Evolutionary conservation across 2,329 filamentous ascomycete species (phyloP).

Genomic region (Colletotrichum shisoi): DNA sequence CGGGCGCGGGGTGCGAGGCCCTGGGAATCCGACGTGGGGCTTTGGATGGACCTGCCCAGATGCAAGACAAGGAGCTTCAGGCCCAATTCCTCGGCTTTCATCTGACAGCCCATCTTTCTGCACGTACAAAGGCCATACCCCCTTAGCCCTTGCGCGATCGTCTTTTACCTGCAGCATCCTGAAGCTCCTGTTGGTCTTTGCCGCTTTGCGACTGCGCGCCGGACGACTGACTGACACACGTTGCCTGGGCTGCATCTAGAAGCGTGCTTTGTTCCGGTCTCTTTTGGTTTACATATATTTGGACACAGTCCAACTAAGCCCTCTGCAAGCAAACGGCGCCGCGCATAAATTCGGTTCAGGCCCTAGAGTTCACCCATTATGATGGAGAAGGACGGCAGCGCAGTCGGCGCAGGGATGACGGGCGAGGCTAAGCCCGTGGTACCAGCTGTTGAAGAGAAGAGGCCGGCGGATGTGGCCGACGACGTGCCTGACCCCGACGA

Average conservation of each 20-base stretch:
- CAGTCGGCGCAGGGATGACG: conserved; percentile 30
- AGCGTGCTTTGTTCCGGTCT: not conserved
- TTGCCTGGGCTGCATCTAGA: conserved; percentile 16
- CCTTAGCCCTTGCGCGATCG: conserved; percentile 11
- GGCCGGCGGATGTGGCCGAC: conserved; percentile 49
- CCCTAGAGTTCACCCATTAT: not conserved
- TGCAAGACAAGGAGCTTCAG: conserved; percentile 39
- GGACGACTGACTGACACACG: not conserved
- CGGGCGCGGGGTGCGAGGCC: conserved; percentile 30
- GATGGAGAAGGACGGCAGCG: conserved; percentile 35
- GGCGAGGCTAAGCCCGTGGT: conserved; percentile 38
- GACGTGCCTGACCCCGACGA: conserved; percentile 88
- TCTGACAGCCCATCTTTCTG: conserved; percentile 37
- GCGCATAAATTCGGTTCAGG: not conserved
- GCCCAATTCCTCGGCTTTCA: conserved; percentile 38
- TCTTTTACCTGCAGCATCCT: conserved; percentile 20
- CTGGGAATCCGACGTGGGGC: conserved; percentile 37
- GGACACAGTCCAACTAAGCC: not conserved
- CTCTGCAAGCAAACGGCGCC: not conserved
- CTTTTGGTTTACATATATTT: not conserved
- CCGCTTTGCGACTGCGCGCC: not conserved
- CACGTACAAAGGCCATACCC: conserved; percentile 31
- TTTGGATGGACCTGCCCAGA: conserved; percentile 32
- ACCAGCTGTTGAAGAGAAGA: conserved; percentile 41
- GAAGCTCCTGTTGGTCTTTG: conserved; percentile 4